Base-by-base conservation (phyloP, 805 yeast species). In the Yamadazyma akitaensis region DNA sequence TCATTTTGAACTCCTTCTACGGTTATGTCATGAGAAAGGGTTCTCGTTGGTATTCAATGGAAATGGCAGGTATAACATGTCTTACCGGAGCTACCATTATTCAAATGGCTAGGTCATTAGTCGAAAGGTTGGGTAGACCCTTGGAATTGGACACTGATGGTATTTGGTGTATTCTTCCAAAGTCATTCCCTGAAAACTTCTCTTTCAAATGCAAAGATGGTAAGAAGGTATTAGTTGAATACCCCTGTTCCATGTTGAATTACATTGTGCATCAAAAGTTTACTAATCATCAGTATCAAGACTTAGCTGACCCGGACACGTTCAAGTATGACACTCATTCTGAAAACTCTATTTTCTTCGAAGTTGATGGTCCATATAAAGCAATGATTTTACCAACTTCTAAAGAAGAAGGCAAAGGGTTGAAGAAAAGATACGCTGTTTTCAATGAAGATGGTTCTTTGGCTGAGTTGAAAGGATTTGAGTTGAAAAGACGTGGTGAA, bases 1-100 rank as follows among this genome's bases (percentile, higher is more conserved):
- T 92, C 60, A 94, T 94, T 68, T 75, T 94, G 58, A 94, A 94
- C 61, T 92, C 98, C 0, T 94, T 94, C 62, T 94, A 94, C 59
- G 99, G 99, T 42, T 94, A 94, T 59, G 99, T 94, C 12, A 94
- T 94, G 99, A 80, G 99, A 67, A 94, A 94, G 59, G 99, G 99
- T 34, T 94, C 99, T 0, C 77, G 99, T 50, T 94, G 99, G 99
- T 94, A 91, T 59, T 94, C 99, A 0, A 90, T 94, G 94, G 99
- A 94, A 65, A 94, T 95, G 99, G 99, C 99, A 0, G 99, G 99
- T 52, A 94, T 94, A 16, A 94, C 99, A 0, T 95, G 99, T 76
- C 75, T 91, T 41, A 94, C 99, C 0, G 99, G 99, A 44, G 97
- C 99, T 0, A 89, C 96, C 0, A 94, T 94, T 57, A 94, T 94